A percentile compares a stretch with the other conserved stretches of the same genome.
These are phyloP conservation scores for Aspergillus bertholletiae DNA, from an alignment of 495 filamentous ascomycete genomes.

Conservation along the genomic window DNA sequence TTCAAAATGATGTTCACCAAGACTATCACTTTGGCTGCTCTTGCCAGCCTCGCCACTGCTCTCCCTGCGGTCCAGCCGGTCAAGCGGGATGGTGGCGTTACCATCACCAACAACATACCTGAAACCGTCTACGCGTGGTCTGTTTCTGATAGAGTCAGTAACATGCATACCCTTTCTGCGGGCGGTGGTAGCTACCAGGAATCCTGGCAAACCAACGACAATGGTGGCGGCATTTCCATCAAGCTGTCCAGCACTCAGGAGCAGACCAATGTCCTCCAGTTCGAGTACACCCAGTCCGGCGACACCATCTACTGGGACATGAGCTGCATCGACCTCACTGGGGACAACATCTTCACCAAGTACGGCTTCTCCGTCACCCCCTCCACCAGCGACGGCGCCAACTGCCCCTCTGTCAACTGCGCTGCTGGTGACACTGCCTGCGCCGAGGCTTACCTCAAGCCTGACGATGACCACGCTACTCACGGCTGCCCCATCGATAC, in stretches of 20 bases:
- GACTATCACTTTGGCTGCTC: conserved; percentile 34
- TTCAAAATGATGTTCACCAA: conserved; percentile 49
- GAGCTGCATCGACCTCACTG: conserved; percentile 41
- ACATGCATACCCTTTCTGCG: conserved; percentile 37
- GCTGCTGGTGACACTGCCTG: conserved; percentile 34
- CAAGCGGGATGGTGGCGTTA: conserved; percentile 22
- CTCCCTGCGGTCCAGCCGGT: conserved; percentile 30
- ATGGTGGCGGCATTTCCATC: conserved; percentile 46
- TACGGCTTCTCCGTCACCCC: conserved; percentile 39
- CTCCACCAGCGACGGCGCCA: conserved; percentile 13
- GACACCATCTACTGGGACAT: conserved; percentile 43
- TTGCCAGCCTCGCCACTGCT: conserved; percentile 36
- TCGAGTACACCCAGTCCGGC: conserved; percentile 41
- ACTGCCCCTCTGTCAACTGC: conserved; percentile 40
- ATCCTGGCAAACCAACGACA: conserved; percentile 33
- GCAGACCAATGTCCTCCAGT: conserved; percentile 42
- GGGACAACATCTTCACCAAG: conserved; percentile 36
- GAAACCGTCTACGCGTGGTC: conserved; percentile 41
- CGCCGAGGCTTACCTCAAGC: conserved; percentile 39
- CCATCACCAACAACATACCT: conserved; percentile 38
- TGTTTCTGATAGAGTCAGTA: conserved; percentile 30
- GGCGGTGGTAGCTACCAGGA: conserved; percentile 34
- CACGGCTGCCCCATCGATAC: conserved; percentile 46
- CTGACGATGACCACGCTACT: conserved; percentile 42
- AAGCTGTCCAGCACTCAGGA: conserved; percentile 37